Evolutionary conservation across 1,284 basidiomycete species (phyloP), one percentile per base, ranked within the genome.

Genomic region (Erythrobasidium hasegawianum): DNA sequence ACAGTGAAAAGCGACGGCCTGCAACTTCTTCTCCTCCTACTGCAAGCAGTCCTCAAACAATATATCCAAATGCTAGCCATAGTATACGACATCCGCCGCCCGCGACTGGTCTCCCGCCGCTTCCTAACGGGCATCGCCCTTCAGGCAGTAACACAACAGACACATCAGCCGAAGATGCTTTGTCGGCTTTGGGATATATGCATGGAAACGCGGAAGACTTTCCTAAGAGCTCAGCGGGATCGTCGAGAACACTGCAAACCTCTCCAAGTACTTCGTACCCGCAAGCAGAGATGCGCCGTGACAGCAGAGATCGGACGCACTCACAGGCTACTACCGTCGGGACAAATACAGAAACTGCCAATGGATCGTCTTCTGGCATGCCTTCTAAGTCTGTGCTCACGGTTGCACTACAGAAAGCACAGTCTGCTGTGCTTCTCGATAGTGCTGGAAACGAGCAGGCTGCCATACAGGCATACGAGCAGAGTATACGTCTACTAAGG

Each of bases 401-500:
- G 4, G 75, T 78, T 56, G 78, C 78, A 0, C 67, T 79, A 9
- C 73, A 76, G 26, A 77, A 77, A 45, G 78, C 78, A 5, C 78
- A 79, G 59, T 76, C 69, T 8, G 78, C 78, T 24, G 78, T 79
- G 18, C 69, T 75, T 43, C 71, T 78, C 52, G 78, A 79, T 70
- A 73, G 73, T 27, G 75, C 76, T 10, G 76, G 78, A 68, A 75
- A 78, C 47, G 76, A 78, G 10, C 75, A 77, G 8, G 76, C 76
- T 5, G 78, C 78, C 3, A 76, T 79, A 18, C 67, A 72, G 0
- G 78, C 78, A 1, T 79, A 79, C 70, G 70, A 71, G 14, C 73
- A 78, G 67, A 74, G 75, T 7, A 77, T 79, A 2, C 68, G 74
- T 3, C 65, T 79, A 53, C 67, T 79, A 16, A 70, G 76, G 64